These are phyloP conservation scores for Neofusicoccum umdonicola DNA, from an alignment of 2,329 filamentous ascomycete species.

Conservation along the genomic window DNA sequence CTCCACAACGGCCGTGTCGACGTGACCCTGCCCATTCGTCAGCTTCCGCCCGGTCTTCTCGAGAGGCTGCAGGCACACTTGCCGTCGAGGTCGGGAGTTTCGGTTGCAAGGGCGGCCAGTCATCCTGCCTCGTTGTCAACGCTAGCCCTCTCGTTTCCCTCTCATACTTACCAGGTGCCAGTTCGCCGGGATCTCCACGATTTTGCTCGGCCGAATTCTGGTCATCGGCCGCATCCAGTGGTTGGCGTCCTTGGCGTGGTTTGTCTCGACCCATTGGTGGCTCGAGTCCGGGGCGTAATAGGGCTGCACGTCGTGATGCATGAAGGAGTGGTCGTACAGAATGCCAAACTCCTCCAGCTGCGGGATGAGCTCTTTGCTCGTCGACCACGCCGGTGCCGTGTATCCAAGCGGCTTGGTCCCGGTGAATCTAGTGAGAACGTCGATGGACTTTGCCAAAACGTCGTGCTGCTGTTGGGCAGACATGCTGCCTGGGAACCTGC, in stretches of 20 bases:
- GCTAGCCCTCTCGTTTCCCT: too few relatives aligned
- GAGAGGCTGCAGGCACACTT: neutral
- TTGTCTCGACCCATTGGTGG: conserved; percentile 29
- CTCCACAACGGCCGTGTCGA: conserved; percentile 43
- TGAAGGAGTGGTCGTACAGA: conserved; percentile 49
- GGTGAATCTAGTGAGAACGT: conserved; percentile 37
- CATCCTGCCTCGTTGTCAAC: conserved; percentile 31
- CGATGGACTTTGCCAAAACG: conserved; percentile 39
- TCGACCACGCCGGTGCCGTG: conserved; percentile 46
- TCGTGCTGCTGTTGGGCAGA: conserved; percentile 33
- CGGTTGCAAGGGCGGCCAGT: conserved; percentile 46
- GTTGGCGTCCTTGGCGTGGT: conserved; percentile 30
- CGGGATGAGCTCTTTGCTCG: conserved; percentile 37
- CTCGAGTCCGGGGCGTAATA: conserved; percentile 34
- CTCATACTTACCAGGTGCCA: conserved; percentile 35
- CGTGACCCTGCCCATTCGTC: conserved; percentile 36
- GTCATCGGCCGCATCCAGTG: conserved; percentile 42
- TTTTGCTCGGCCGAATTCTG: conserved; percentile 27
- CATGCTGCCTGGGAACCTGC: neutral
- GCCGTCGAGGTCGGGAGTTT: conserved; percentile 21
- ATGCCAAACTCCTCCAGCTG: conserved; percentile 44
- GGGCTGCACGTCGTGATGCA: conserved; percentile 49
- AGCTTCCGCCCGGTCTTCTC: neutral
- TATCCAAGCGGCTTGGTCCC: conserved; percentile 44
- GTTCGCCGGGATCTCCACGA: conserved; percentile 48